These are phyloP conservation scores for Cordyceps cateniannulata DNA, from an alignment of 2,329 filamentous ascomycete genomes.

Conservation along the genomic window DNA sequence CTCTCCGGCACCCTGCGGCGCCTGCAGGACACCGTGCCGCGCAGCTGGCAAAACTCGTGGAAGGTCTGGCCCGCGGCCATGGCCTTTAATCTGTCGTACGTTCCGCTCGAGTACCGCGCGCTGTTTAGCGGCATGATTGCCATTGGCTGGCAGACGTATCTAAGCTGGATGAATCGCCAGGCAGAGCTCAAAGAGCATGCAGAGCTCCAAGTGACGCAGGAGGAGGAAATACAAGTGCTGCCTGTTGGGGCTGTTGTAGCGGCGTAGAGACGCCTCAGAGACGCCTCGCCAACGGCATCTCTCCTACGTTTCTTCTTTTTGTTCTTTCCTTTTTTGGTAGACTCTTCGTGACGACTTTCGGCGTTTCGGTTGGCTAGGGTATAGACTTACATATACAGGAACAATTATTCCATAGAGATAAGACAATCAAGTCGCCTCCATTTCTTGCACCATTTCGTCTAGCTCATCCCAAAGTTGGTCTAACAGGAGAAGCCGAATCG, in stretches of 20 bases:
- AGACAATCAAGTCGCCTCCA: no score
- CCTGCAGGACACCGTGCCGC: slow-evolving; percentile 68
- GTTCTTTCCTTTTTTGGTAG: no score
- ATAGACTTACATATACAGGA: no score
- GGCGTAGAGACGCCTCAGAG: background rate
- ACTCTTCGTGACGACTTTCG: no score
- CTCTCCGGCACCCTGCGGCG: slow-evolving; percentile 60
- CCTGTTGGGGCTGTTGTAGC: background rate
- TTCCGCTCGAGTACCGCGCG: slow-evolving; percentile 71
- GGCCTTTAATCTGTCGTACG: slow-evolving; percentile 79
- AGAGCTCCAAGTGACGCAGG: background rate
- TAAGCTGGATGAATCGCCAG: slow-evolving; percentile 70
- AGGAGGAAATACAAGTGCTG: background rate
- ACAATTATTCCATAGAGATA: no score
- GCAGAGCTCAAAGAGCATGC: slow-evolving; percentile 46
- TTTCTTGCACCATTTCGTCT: no score
- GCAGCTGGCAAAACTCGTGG: slow-evolving; percentile 68
- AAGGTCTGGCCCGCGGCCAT: slow-evolving; percentile 88
- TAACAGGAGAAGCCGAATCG: no score
- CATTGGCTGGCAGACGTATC: slow-evolving; percentile 88
- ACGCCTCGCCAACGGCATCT: no score
- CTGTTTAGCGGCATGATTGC: slow-evolving; percentile 75
- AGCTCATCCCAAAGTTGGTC: no score
- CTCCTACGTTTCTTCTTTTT: no score
- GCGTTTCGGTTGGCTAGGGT: no score